These are phyloP conservation scores for Tubosaeta sp. DNA, from an alignment of 768 basidiomycete species.

Conservation along the genomic window DNA sequence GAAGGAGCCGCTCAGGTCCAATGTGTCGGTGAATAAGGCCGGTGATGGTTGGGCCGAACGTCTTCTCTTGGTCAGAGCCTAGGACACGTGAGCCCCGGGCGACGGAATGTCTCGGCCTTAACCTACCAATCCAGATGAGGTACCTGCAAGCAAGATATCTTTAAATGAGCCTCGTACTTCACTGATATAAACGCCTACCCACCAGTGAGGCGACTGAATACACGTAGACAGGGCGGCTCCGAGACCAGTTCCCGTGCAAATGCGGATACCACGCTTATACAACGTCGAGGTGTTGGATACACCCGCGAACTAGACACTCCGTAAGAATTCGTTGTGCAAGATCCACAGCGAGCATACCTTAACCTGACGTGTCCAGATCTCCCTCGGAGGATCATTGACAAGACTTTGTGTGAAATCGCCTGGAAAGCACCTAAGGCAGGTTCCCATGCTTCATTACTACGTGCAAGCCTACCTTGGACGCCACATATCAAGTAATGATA, in stretches of 20 bases:
- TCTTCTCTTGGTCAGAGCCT: constrained; percentile 81
- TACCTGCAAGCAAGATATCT: constrained; percentile 42
- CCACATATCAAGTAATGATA: constrained; percentile 81
- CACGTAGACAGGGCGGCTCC: constrained; percentile 77
- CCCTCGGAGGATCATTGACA: constrained; percentile 63
- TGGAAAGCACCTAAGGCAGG: constrained; percentile 10
- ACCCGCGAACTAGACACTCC: constrained; percentile 56
- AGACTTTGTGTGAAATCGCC: constrained; percentile 76
- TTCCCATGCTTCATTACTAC: neutral
- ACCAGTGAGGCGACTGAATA: constrained; percentile 74
- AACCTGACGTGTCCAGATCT: constrained; percentile 74
- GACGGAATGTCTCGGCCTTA: neutral
- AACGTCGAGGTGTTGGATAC: constrained; percentile 76
- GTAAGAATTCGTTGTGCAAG: constrained; percentile 11
- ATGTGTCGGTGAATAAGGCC: constrained; percentile 68
- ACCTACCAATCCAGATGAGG: constrained; percentile 71
- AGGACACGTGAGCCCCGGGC: constrained; percentile 10
- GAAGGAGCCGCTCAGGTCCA: constrained; percentile 64
- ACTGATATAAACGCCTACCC: constrained; percentile 15
- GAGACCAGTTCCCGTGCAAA: constrained; percentile 80
- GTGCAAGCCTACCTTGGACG: constrained; percentile 50
- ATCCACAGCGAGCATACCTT: constrained; percentile 44
- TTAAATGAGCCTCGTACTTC: neutral
- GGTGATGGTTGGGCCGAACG: constrained; percentile 76
- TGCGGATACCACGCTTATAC: constrained; percentile 76